Evolutionary conservation across 2,329 filamentous ascomycete genomes (phyloP), one percentile per base, ranked within the genome.

Genomic region (Fusarium tjaetaba): DNA sequence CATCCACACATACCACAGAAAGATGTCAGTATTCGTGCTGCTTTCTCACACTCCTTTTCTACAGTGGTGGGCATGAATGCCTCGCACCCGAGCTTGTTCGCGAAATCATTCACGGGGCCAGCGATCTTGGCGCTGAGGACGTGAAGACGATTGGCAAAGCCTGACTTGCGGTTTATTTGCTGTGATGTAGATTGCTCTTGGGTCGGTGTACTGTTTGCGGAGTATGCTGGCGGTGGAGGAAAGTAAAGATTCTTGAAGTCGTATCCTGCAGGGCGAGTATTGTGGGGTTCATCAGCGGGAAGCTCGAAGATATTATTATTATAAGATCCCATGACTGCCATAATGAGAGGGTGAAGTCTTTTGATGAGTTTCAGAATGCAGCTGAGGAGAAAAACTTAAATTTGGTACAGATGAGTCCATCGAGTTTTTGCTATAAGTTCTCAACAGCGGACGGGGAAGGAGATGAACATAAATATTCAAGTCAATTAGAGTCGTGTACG

Each of bases 401-500:
- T 7, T 28, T n/a, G 16, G 11, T n/a, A 18, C 3, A 16, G 13
- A 22, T 11, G 7, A 53, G 34, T 39, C 24, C 2, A 24, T 7
- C 2, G 1, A 22, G 7, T 15, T 39, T 14, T n/a, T 39, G 9
- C 7, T n/a, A 2, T 4, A 14, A 13, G 24, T 28, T 11, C 51
- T n/a, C 14, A 2, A 9, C 24, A 20, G 3, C 7, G 20, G 22
- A 13, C 13, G 14, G 10, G 51, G 7, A 39, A 10, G 18, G 20
- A 5, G 22, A 22, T 7, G 24, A 53, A 26, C 7, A 38, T 53
- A 28, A 39, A 28, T 22, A 28, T 22, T 11, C 18, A 1, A 26
- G 8, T 20, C 16, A 8, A 3, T 15, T 20, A 4, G 3, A 4
- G 4, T 20, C 5, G 5, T 15, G 11, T 16, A 5, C 13, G 24